phyloP scores from a whole-genome alignment of 257 asterid species.

The Leptodermis oblonga region DNA sequence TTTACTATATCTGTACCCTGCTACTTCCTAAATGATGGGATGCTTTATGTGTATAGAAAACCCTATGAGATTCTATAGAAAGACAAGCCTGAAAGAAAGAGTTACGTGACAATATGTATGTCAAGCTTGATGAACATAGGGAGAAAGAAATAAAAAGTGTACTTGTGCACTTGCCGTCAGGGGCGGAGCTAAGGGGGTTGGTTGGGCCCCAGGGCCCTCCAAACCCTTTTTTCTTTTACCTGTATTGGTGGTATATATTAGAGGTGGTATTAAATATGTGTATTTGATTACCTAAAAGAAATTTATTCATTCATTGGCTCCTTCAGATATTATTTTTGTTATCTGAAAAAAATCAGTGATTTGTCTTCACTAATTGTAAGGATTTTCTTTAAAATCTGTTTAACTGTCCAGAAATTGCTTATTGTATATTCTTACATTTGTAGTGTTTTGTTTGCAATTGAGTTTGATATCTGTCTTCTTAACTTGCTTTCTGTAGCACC shows the following conservation, averaged over 20 bases:
- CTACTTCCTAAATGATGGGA: background rate
- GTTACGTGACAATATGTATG: background rate
- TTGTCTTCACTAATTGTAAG: background rate
- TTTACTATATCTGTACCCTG: background rate
- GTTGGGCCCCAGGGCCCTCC: too few relatives aligned
- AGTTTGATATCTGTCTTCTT: constrained; percentile 1
- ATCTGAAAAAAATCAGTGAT: background rate
- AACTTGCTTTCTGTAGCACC: background rate
- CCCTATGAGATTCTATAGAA: background rate
- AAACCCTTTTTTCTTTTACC: too few relatives aligned
- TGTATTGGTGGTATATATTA: too few relatives aligned
- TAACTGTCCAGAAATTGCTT: background rate
- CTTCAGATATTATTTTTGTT: background rate
- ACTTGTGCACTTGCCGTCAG: too few relatives aligned
- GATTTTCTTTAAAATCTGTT: background rate
- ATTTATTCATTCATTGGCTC: too few relatives aligned
- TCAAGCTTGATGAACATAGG: constrained; percentile 6
- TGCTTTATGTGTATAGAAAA: background rate
- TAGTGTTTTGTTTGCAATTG: background rate
- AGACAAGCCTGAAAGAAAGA: background rate
- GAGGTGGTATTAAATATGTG: too few relatives aligned
- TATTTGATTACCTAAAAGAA: too few relatives aligned
- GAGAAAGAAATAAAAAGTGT: background rate
- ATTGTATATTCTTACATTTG: background rate
- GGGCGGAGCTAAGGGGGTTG: too few relatives aligned